These are phyloP conservation scores for Cladophialophora psammophila DNA, from an alignment of 2,329 filamentous ascomycete genomes.

Conservation along the genomic window DNA sequence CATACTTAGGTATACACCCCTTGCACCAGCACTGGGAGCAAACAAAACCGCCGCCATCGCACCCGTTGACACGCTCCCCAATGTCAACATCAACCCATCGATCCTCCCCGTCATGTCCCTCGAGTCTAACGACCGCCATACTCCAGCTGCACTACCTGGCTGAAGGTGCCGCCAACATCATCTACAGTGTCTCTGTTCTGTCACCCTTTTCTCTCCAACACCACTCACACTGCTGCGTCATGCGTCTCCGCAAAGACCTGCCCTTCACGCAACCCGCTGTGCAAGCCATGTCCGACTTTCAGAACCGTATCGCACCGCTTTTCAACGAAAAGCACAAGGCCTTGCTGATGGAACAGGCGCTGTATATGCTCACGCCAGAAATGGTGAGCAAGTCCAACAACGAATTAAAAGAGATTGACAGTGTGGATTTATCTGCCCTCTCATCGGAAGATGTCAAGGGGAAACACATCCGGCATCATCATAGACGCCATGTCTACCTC, in stretches of 20 bases:
- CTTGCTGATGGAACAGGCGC: slow-evolving; percentile 45
- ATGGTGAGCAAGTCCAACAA: slow-evolving; percentile 58
- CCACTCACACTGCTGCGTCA: slow-evolving; percentile 39
- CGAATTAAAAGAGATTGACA: slow-evolving; percentile 54
- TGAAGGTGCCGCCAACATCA: slow-evolving; percentile 79
- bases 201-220: slow-evolving; percentile 42
- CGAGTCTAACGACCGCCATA: slow-evolving; percentile 14
- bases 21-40: neutral
- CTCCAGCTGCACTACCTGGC: slow-evolving; percentile 54
- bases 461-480: slow-evolving; percentile 51
- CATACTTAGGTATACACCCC: neutral
- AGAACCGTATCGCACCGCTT: slow-evolving; percentile 61
- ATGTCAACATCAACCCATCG: slow-evolving; percentile 18
- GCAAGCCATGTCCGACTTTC: slow-evolving; percentile 51
- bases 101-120: slow-evolving; percentile 25
- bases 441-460: slow-evolving; percentile 12
- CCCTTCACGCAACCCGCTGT: slow-evolving; percentile 54
- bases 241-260: slow-evolving; percentile 68
- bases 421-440: slow-evolving; percentile 22
- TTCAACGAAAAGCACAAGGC: slow-evolving; percentile 55
- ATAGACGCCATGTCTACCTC: slow-evolving; percentile 61
- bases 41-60: neutral
- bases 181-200: slow-evolving; percentile 54
- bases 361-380: slow-evolving; percentile 60
- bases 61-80: neutral